Evolutionary conservation across 768 basidiomycete genomes (phyloP), one percentile per base, ranked within the genome.

Genomic region (Boletus subparvulus): DNA sequence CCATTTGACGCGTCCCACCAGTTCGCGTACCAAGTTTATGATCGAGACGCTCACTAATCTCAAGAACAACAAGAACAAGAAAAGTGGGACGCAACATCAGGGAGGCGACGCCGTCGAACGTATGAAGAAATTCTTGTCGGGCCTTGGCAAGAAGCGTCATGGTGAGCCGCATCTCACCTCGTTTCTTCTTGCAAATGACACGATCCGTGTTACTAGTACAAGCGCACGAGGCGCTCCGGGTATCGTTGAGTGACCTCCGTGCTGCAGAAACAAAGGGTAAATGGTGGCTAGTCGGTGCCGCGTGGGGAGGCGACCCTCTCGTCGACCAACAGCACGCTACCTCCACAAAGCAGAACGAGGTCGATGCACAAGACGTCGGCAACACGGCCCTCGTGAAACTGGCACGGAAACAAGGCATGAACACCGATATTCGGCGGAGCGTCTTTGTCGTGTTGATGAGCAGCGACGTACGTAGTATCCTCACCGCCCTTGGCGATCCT

Each of bases 271-370:
- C 81, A 12, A 90, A 86, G 67, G 97, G 95, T 6, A 97, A 97
- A 75, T 98, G 97, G 97, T 98, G 97, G 96, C 80, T 98, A 3
- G 92, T 98, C 36, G 97, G 96, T 17, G 93, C 96, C 2, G 96
- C 92, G 0, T 99, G 96, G 96, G 81, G 82, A 33, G 95, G 95
- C 3, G 87, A 98, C 65, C 95, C 97, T 9, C 81, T 98, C 4
- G 78, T 87, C 19, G 95, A 98, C 54, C 82, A 79, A 43, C 81
- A 82, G 55, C 78, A 73, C 5, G 70, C 67, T 5, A 47, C 63
- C 43, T 59, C 66, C 36, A 61, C 53, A 49, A 52, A 42, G 11
- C 51, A 46, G 14, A 53, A 63, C 50, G 65, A 71, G 43, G 66
- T 71, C 41, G 64, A 61, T 17, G 63, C 60, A 10, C 69, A 69